Conservation (phyloP, 225 moss, liverwort and hornwort species). For the Pseudoscleropodium purum region DNA sequence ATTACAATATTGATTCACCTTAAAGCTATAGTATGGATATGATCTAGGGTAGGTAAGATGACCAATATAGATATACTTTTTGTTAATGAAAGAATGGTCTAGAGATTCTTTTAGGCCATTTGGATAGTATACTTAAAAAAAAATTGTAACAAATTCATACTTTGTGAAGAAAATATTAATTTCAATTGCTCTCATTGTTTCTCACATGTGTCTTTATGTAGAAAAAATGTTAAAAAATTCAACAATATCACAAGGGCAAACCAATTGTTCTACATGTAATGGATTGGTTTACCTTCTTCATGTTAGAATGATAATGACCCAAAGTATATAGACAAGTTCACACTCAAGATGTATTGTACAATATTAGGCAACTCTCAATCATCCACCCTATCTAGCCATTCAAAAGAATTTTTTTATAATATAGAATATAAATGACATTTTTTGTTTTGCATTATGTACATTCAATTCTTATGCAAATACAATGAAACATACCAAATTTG, state of each 20-base stretch:
- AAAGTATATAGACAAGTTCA: neutral
- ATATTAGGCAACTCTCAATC: too few species aligned
- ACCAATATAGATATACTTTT: neutral
- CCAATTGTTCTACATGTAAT: neutral
- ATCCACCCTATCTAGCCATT: too few species aligned
- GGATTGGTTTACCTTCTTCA: neutral
- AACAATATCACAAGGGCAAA: neutral
- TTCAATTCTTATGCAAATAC: too few species aligned
- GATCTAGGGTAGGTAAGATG: neutral
- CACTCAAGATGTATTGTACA: neutral
- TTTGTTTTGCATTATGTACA: too few species aligned
- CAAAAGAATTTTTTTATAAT: too few species aligned
- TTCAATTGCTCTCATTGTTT: neutral
- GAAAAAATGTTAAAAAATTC: neutral
- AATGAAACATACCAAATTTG: too few species aligned
- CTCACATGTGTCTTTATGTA: neutral
- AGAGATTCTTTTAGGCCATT: neutral
- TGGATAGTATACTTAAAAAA: neutral
- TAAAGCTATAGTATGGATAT: too few species aligned
- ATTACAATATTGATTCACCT: too few species aligned
- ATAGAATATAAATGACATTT: too few species aligned
- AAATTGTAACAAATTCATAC: neutral
- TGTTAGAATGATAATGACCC: too few species aligned
- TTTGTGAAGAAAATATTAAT: neutral
- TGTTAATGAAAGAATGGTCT: accelerated